Conservation (phyloP, 306 rosid species). For the Acacia acuminata region DNA sequence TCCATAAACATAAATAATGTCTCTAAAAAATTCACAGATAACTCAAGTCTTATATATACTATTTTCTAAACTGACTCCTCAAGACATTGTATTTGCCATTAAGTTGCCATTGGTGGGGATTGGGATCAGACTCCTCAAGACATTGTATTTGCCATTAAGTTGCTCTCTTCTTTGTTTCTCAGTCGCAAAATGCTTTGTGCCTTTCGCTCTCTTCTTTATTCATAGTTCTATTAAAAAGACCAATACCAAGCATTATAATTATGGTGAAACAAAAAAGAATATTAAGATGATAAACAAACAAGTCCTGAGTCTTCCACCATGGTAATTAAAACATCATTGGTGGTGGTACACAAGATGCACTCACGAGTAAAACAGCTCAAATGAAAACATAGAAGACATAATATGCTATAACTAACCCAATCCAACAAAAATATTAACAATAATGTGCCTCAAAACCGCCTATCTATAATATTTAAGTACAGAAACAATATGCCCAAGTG, state of each 20-base stretch:
- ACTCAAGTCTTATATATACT: no score
- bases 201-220: no score
- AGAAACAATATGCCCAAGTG: slow-evolving; percentile 13
- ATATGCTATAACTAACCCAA: not conserved
- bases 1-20: no score
- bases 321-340: not conserved
- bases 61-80: no score
- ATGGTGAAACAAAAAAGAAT: not conserved
- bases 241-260: not conserved
- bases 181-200: no score
- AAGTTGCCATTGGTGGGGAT: no score
- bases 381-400: not conserved
- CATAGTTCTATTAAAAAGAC: not conserved
- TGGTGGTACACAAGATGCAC: not conserved
- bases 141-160: no score
- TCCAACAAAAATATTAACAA: slow-evolving; percentile 4
- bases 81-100: no score
- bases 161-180: no score
- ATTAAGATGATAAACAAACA: not conserved
- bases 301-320: not conserved
- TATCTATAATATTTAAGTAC: not conserved
- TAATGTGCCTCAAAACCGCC: slow-evolving; percentile 24
- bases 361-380: not conserved
- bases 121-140: no score
- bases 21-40: no score